These are phyloP conservation scores for Cryphonectria carpinicola DNA, from an alignment of 2,329 filamentous ascomycete genomes.

Conservation along the genomic window DNA sequence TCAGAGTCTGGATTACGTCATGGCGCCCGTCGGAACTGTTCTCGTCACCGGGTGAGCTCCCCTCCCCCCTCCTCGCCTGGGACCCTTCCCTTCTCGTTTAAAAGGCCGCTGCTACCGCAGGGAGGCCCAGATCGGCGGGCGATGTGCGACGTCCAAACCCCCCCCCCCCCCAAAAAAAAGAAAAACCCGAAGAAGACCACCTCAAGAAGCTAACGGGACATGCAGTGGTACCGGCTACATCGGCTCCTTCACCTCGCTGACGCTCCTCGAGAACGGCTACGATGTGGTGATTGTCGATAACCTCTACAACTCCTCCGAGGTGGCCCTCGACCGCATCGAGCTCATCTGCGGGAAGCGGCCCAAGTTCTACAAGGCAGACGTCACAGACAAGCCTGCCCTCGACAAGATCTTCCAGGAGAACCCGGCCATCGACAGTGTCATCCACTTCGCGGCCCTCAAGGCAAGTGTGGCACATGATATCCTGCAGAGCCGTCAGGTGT, in stretches of 20 bases:
- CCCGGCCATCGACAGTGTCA: constrained; percentile 94
- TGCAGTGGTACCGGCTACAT: constrained; percentile 96
- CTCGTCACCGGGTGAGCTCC: constrained; percentile 83
- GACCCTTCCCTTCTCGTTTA: neutral
- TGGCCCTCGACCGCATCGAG: constrained; percentile 93
- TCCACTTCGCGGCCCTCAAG: constrained; percentile 98
- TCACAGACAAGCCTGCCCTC: constrained; percentile 82
- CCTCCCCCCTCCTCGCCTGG: neutral
- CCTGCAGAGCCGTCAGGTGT: neutral
- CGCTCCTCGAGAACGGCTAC: constrained; percentile 91
- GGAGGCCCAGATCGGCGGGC: neutral
- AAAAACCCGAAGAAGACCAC: neutral
- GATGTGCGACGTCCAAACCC: neutral
- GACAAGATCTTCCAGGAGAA: constrained; percentile 88
- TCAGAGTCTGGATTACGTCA: constrained; percentile 16
- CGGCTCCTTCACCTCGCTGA: constrained; percentile 92
- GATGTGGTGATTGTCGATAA: constrained; percentile 96
- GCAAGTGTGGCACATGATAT: constrained; percentile 49
- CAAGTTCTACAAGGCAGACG: constrained; percentile 81
- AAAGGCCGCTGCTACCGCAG: neutral
- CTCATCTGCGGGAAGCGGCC: constrained; percentile 88
- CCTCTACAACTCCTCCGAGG: constrained; percentile 93
- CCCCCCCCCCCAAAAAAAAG: too few relatives aligned
- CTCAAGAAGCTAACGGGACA: constrained; percentile 34
- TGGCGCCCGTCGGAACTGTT: constrained; percentile 73